Evolutionary conservation across 768 basidiomycete genomes (phyloP).

Genomic region (Mycena belliarum): DNA sequence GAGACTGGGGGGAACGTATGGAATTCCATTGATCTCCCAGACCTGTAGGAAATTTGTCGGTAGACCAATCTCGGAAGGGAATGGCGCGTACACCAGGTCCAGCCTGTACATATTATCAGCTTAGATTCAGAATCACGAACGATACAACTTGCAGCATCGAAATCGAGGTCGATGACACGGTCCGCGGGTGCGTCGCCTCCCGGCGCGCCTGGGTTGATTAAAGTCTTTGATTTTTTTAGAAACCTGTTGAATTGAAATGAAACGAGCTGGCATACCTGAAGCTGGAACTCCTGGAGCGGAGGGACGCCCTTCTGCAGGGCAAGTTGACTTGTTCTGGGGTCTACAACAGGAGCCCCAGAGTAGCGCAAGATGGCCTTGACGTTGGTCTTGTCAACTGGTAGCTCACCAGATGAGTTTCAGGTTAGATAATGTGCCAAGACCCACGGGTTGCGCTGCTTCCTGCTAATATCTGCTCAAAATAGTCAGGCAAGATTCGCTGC

Average conservation of each 20-base stretch:
- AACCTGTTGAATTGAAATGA: too few species aligned
- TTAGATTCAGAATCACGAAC: too few species aligned
- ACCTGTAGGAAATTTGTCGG: neutral
- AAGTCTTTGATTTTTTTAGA: neutral
- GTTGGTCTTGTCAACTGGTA: conserved; percentile 29
- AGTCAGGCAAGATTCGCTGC: too few species aligned
- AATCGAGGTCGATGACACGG: conserved; percentile 13
- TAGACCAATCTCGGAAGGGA: neutral
- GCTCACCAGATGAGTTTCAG: neutral
- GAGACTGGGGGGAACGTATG: conserved; percentile 20
- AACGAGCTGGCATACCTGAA: neutral
- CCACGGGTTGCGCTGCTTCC: neutral
- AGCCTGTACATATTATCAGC: too few species aligned
- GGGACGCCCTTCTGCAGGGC: neutral
- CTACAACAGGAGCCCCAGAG: conserved; percentile 35
- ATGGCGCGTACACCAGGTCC: too few species aligned
- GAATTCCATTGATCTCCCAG: conserved; percentile 37
- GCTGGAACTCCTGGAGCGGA: neutral
- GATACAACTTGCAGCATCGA: neutral
- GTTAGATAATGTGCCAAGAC: neutral
- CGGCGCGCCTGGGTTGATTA: conserved; percentile 11
- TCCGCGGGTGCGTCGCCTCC: conserved; percentile 20
- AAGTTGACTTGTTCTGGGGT: conserved; percentile 32
- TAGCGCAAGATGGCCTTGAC: conserved; percentile 46
- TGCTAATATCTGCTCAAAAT: neutral